A percentile compares a stretch with the other conserved stretches of the same genome.
Evolutionary conservation across 495 filamentous ascomycete species (phyloP).

Genomic region (Neurospora cerealis): DNA sequence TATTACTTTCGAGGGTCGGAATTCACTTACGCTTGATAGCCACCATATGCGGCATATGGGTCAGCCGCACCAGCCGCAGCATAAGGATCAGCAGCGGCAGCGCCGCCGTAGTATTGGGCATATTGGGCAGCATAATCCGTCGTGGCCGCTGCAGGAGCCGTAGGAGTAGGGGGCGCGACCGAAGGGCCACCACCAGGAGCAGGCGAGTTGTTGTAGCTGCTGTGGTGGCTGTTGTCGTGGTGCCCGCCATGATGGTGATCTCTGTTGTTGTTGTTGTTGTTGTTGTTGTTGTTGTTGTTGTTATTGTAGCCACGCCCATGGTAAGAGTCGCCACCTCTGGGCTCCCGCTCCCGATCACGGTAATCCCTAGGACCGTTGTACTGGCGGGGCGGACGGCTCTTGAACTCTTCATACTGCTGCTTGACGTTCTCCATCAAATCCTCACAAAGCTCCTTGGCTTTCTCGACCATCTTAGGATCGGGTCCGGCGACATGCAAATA

Average conservation of each 20-base stretch:
- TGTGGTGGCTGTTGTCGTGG: constrained; percentile 14
- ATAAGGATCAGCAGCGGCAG: constrained; percentile 5
- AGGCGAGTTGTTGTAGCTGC: constrained; percentile 27
- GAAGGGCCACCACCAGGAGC: constrained; percentile 25
- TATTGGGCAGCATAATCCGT: constrained; percentile 66
- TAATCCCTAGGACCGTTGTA: constrained; percentile 37
- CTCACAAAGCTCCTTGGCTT: constrained; percentile 78
- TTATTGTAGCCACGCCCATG: constrained; percentile 26
- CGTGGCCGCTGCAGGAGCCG: constrained; percentile 22
- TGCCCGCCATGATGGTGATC: constrained; percentile 31
- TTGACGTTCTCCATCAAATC: constrained; percentile 77
- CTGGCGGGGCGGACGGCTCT: constrained; percentile 66
- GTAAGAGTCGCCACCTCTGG: constrained; percentile 30
- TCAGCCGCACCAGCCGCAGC: constrained; percentile 32
- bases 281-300: constrained; percentile 25
- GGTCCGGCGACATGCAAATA: constrained; percentile 91
- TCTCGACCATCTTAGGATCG: constrained; percentile 73
- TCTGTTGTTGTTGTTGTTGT: constrained; percentile 25
- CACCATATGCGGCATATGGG: constrained; percentile 88
- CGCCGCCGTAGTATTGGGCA: constrained; percentile 65
- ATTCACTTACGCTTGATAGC: constrained; percentile 50
- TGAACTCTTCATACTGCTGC: constrained; percentile 80
- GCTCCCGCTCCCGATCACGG: constrained; percentile 12
- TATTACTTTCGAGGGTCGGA: background rate
- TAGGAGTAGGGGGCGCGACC: constrained; percentile 25